Conservation (phyloP, 805 yeast species). For the Lipomyces lipofer region DNA sequence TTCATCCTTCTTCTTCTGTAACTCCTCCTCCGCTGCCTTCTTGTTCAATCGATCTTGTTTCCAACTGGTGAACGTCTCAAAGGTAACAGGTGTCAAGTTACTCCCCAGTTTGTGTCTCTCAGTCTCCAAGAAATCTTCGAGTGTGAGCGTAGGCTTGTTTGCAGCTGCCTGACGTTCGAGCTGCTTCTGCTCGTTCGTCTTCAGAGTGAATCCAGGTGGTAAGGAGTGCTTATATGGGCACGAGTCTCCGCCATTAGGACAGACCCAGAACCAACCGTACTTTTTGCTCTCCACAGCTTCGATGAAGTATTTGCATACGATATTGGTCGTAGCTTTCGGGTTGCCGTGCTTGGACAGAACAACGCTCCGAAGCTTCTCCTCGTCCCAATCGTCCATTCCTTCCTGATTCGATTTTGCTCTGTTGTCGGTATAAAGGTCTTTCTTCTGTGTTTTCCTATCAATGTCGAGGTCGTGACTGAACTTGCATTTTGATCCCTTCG, state of each 20-base stretch:
- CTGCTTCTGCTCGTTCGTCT: slow-evolving; percentile 94
- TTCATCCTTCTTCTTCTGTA: slow-evolving; percentile 47
- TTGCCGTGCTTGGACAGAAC: slow-evolving; percentile 92
- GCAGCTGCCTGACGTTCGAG: slow-evolving; percentile 83
- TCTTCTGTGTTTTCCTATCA: slow-evolving; percentile 87
- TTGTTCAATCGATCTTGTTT: slow-evolving; percentile 65
- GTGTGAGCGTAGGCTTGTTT: slow-evolving; percentile 81
- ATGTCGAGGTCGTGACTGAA: slow-evolving; percentile 85
- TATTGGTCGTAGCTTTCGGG: slow-evolving; percentile 90
- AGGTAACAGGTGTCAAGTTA: slow-evolving; percentile 77
- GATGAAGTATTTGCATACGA: slow-evolving; percentile 87
- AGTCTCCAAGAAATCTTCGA: slow-evolving; percentile 93
- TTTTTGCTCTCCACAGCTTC: slow-evolving; percentile 97
- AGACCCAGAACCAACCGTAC: slow-evolving; percentile 98
- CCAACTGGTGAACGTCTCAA: slow-evolving; percentile 80
- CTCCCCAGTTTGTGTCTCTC: slow-evolving; percentile 84
- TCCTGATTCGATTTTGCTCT: slow-evolving; percentile 59
- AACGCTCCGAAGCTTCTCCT: slow-evolving; percentile 85
- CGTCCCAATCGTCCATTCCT: slow-evolving; percentile 97
- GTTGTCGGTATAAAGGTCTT: slow-evolving; percentile 88
- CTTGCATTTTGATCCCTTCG: slow-evolving; percentile 69
- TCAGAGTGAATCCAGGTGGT: slow-evolving; percentile 95
- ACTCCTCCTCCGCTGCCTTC: slow-evolving; percentile 46
- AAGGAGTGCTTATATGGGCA: slow-evolving; percentile 94
- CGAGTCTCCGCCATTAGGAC: slow-evolving; percentile 90